Percentiles rank a stretch among this genome's conserved stretches.
phyloP scores from a whole-genome alignment of 1,284 basidiomycete genomes.

The Veloboletus limbatus region DNA sequence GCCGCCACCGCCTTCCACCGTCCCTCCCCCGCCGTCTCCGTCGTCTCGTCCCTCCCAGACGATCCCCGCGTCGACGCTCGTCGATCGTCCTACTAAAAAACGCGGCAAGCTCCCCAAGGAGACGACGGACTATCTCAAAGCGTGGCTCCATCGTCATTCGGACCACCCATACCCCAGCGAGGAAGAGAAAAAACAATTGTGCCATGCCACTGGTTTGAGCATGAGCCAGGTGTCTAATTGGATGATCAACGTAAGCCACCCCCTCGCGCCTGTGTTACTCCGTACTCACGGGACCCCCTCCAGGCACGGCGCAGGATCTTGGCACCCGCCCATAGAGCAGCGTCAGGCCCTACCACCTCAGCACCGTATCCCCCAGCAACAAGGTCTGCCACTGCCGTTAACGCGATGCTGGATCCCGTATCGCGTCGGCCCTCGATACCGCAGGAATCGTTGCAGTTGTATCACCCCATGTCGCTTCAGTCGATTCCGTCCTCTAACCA shows the following conservation, averaged over 20 bases:
- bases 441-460: slow-evolving; percentile 63
- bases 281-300: slow-evolving; percentile 13
- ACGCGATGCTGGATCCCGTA: slow-evolving; percentile 36
- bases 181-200: slow-evolving; percentile 87
- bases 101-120: slow-evolving; percentile 87
- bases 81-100: slow-evolving; percentile 72
- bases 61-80: slow-evolving; percentile 53
- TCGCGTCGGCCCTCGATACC: slow-evolving; percentile 43
- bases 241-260: slow-evolving; percentile 80
- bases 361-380: slow-evolving; percentile 57
- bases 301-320: slow-evolving; percentile 79
- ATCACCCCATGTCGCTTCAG: slow-evolving; percentile 72
- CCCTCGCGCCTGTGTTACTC: slow-evolving; percentile 8
- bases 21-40: slow-evolving; percentile 41
- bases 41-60: slow-evolving; percentile 51
- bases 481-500: slow-evolving; percentile 36
- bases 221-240: slow-evolving; percentile 89
- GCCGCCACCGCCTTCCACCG: slow-evolving; percentile 35
- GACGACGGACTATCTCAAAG: slow-evolving; percentile 84
- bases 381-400: slow-evolving; percentile 43
- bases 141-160: slow-evolving; percentile 87
- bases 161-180: slow-evolving; percentile 89
- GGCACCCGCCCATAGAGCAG: slow-evolving; percentile 72
- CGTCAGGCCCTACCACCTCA: slow-evolving; percentile 70
- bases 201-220: slow-evolving; percentile 79